Evolutionary conservation across 176 grass and related monocot genomes (phyloP).

Genomic region (Aegilops longissima): DNA sequence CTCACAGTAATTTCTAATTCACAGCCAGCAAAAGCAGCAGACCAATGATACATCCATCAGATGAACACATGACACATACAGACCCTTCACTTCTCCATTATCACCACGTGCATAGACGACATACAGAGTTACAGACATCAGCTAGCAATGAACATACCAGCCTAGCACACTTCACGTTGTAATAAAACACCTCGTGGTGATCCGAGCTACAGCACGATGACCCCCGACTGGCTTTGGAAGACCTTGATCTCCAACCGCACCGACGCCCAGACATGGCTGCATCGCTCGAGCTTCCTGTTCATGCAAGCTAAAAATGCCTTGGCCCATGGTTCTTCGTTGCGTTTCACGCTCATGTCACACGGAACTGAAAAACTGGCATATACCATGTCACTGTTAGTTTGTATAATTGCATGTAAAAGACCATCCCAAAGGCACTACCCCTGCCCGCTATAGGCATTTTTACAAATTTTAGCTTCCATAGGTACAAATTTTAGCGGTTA

Average conservation of each 20-base stretch:
- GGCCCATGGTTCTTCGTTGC: constrained; percentile 62
- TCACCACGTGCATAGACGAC: neutral
- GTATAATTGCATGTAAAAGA: constrained; percentile 8
- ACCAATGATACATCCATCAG: too few relatives aligned
- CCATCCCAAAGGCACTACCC: neutral
- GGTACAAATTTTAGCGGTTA: neutral
- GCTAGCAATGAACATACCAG: neutral
- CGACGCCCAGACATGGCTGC: constrained; percentile 52
- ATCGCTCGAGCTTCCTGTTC: constrained; percentile 43
- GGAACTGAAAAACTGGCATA: constrained; percentile 81
- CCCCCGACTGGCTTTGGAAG: constrained; percentile 38
- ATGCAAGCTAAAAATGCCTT: constrained; percentile 55
- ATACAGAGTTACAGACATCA: neutral
- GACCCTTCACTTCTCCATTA: neutral
- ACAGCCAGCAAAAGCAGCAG: too few relatives aligned
- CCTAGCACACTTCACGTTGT: neutral
- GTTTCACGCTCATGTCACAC: constrained; percentile 39
- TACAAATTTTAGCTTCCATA: neutral
- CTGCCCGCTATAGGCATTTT: too few relatives aligned
- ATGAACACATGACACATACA: neutral
- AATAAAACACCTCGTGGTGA: neutral
- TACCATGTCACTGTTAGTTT: constrained; percentile 4
- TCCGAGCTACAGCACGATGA: constrained; percentile 36
- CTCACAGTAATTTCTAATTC: too few relatives aligned
- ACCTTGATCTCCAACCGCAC: constrained; percentile 60